These are phyloP conservation scores for Paxillus rubicundulus DNA, from an alignment of 768 basidiomycete genomes.

Conservation along the genomic window DNA sequence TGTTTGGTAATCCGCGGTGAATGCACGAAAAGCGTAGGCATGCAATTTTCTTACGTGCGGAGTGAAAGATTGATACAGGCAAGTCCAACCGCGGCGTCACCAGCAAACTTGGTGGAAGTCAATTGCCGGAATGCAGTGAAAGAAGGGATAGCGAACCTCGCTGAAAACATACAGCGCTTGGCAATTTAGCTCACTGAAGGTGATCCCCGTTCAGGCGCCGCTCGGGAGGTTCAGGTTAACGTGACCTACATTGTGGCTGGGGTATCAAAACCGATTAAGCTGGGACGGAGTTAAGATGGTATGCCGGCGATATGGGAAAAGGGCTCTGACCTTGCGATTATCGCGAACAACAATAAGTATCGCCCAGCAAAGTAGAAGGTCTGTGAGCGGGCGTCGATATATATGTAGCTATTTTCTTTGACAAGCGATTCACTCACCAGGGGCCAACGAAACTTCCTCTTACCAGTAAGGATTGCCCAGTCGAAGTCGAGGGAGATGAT, in stretches of 20 bases:
- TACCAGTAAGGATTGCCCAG: slow-evolving; percentile 39
- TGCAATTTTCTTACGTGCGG: slow-evolving; percentile 35
- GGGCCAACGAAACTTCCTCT: slow-evolving; percentile 46
- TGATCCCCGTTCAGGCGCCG: not conserved
- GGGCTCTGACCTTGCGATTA: slow-evolving; percentile 44
- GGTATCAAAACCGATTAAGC: slow-evolving; percentile 39
- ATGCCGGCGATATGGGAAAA: slow-evolving; percentile 18
- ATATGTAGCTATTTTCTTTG: not conserved
- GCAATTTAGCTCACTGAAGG: slow-evolving; percentile 39
- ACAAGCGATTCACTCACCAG: slow-evolving; percentile 34
- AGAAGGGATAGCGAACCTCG: slow-evolving; percentile 32
- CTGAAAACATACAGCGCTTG: slow-evolving; percentile 48
- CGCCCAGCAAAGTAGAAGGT: slow-evolving; percentile 46
- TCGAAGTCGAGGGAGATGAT: slow-evolving; percentile 43
- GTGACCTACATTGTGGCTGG: slow-evolving; percentile 31
- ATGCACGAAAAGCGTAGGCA: not conserved
- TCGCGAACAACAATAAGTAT: slow-evolving; percentile 42
- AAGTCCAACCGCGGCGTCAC: slow-evolving; percentile 42
- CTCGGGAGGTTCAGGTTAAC: not conserved
- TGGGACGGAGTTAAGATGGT: slow-evolving; percentile 6
- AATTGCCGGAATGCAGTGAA: not conserved
- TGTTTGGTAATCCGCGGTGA: slow-evolving; percentile 20
- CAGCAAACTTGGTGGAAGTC: slow-evolving; percentile 34
- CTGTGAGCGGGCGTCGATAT: slow-evolving; percentile 22
- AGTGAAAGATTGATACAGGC: slow-evolving; percentile 48